These are phyloP conservation scores for Houttuynia cordata DNA, from an alignment of 164 flowering plant genomes.

Conservation along the genomic window DNA sequence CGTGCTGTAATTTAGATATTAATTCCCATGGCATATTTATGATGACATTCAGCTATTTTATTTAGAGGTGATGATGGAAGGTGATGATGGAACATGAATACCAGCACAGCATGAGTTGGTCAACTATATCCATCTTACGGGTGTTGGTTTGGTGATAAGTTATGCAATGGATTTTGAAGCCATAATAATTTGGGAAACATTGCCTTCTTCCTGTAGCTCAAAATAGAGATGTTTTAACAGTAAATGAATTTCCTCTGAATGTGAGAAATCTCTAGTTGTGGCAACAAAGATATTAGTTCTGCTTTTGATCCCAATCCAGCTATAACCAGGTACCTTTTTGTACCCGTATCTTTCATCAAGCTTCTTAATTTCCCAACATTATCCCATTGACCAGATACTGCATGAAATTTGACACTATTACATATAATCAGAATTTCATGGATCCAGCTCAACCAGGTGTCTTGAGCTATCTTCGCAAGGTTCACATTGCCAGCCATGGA, in stretches of 20 bases:
- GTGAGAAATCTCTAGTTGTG: conserved; percentile 49
- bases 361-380: conserved; percentile 36
- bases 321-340: conserved; percentile 62
- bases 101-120: too few relatives aligned
- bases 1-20: too few relatives aligned
- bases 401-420: conserved; percentile 59
- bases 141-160: too few relatives aligned
- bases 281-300: conserved; percentile 51
- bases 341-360: conserved; percentile 64
- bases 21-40: too few relatives aligned
- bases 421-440: conserved; percentile 71
- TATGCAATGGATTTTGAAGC: too few relatives aligned
- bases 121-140: too few relatives aligned
- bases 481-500: conserved; percentile 64
- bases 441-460: conserved; percentile 41
- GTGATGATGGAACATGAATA: too few relatives aligned
- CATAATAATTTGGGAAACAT: conserved; percentile 34
- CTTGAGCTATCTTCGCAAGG: conserved; percentile 60
- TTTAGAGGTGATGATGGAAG: too few relatives aligned
- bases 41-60: too few relatives aligned
- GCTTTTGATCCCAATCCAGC: conserved; percentile 64
- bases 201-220: conserved; percentile 54
- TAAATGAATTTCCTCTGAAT: conserved; percentile 34
- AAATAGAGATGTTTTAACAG: conserved; percentile 35
- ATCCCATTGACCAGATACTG: conserved; percentile 62